phyloP scores from a whole-genome alignment of 2,329 filamentous ascomycete species.

The Zymoseptoria pseudotritici region DNA sequence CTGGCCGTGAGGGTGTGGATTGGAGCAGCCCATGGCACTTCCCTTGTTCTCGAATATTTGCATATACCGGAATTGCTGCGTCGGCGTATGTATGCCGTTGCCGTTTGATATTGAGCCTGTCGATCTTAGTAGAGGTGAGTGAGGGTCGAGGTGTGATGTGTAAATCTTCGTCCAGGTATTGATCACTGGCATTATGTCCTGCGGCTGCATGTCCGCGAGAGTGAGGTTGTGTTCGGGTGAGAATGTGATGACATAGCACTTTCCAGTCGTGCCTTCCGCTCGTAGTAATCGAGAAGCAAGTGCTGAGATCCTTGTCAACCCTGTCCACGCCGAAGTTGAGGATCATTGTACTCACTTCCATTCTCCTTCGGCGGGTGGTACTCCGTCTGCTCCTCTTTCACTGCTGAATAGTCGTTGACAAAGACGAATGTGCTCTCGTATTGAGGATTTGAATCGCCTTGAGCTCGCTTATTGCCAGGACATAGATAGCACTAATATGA shows the following conservation, averaged over 20 bases:
- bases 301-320: slow-evolving; percentile 39
- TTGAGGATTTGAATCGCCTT: slow-evolving; percentile 76
- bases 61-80: slow-evolving; percentile 86
- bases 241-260: slow-evolving; percentile 96
- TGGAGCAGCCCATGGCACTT: slow-evolving; percentile 95
- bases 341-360: slow-evolving; percentile 35
- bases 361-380: slow-evolving; percentile 53
- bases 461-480: slow-evolving; percentile 80
- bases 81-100: slow-evolving; percentile 47
- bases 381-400: slow-evolving; percentile 83
- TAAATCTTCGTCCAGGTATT: slow-evolving; percentile 91
- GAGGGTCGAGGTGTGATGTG: slow-evolving; percentile 66
- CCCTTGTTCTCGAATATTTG: slow-evolving; percentile 99
- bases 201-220: slow-evolving; percentile 74
- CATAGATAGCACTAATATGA: slow-evolving; percentile 75
- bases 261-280: slow-evolving; percentile 81
- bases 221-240: slow-evolving; percentile 85
- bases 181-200: slow-evolving; percentile 73
- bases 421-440: slow-evolving; percentile 89
- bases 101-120: slow-evolving; percentile 34
- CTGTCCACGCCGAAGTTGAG: not conserved
- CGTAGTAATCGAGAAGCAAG: slow-evolving; percentile 69
- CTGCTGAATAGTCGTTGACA: slow-evolving; percentile 94
- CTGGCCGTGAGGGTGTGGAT: slow-evolving; percentile 95
- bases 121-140: slow-evolving; percentile 53